Conservation (phyloP, 2,329 filamentous ascomycete genomes). For the Apiospora saccharicola region DNA sequence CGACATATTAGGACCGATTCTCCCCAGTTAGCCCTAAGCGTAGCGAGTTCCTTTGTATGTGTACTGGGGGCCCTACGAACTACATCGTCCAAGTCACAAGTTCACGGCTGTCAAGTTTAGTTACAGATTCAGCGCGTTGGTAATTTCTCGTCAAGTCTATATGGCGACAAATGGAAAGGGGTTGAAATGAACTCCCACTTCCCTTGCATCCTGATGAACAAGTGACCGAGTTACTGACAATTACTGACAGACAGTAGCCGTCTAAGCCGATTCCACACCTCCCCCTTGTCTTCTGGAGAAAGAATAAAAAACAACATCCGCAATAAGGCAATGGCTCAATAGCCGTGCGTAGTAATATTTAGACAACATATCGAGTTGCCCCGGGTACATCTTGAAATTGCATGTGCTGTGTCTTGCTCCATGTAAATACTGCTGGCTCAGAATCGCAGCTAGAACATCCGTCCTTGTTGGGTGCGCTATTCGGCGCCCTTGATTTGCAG, state of each 20-base stretch:
- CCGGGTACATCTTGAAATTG: conserved; percentile 7
- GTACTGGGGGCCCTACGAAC: neutral
- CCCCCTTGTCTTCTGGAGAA: neutral
- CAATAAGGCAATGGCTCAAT: neutral
- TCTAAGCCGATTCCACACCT: neutral
- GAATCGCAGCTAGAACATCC: neutral
- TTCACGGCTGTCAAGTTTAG: neutral
- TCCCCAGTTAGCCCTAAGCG: neutral
- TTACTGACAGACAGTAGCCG: neutral
- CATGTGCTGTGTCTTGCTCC: conserved; percentile 8
- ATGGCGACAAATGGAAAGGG: conserved; percentile 12
- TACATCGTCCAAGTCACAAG: neutral
- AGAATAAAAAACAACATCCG: neutral
- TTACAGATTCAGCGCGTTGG: neutral
- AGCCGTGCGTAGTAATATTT: neutral
- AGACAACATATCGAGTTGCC: conserved; percentile 13
- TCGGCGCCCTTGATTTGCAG: neutral
- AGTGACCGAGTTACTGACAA: neutral
- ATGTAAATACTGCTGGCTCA: conserved; percentile 4
- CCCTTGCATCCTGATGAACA: neutral
- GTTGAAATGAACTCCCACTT: neutral
- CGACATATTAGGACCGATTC: conserved; percentile 4
- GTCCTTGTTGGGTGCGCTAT: neutral
- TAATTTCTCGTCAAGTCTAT: conserved; percentile 9
- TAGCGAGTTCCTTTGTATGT: neutral